These are phyloP conservation scores for Plenodomus biglobosus DNA, from an alignment of 2,329 filamentous ascomycete genomes.

Conservation along the genomic window DNA sequence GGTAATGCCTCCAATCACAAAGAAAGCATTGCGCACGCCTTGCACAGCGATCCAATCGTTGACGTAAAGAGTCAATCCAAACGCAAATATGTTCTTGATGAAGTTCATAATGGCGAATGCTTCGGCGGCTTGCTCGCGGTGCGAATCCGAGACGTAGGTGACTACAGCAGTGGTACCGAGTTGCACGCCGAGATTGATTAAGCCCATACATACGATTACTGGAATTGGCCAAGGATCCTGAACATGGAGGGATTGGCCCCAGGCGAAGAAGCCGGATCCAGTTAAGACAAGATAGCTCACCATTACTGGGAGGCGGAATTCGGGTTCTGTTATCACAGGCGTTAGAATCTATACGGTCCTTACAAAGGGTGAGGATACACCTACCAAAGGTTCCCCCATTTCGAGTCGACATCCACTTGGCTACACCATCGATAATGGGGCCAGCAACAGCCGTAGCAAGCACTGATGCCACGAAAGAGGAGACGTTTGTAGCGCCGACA, in stretches of 20 bases:
- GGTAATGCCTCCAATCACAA: conserved; percentile 24
- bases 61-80: conserved; percentile 25
- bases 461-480: conserved; percentile 26
- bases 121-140: conserved; percentile 27
- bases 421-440: conserved; percentile 23
- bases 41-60: conserved; percentile 27
- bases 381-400: conserved; percentile 27
- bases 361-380: not conserved
- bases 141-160: conserved; percentile 27
- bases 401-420: conserved; percentile 25
- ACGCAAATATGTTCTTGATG: conserved; percentile 31
- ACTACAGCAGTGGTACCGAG: conserved; percentile 25
- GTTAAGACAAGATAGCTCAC: conserved; percentile 24
- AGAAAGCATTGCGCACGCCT: conserved; percentile 23
- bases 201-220: conserved; percentile 29
- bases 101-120: conserved; percentile 34
- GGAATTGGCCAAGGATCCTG: conserved; percentile 28
- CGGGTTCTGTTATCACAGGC: conserved; percentile 18
- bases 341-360: not conserved
- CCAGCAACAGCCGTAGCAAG: conserved; percentile 22
- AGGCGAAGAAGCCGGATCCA: conserved; percentile 28
- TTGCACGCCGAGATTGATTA: conserved; percentile 30
- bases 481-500: conserved; percentile 27
- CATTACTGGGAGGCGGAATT: conserved; percentile 31
- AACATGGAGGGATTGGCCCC: conserved; percentile 21